A percentile compares a stretch with the other conserved stretches of the same genome.
phyloP scores from a whole-genome alignment of 176 grass and related monocot species.

The Lolium perenne region DNA sequence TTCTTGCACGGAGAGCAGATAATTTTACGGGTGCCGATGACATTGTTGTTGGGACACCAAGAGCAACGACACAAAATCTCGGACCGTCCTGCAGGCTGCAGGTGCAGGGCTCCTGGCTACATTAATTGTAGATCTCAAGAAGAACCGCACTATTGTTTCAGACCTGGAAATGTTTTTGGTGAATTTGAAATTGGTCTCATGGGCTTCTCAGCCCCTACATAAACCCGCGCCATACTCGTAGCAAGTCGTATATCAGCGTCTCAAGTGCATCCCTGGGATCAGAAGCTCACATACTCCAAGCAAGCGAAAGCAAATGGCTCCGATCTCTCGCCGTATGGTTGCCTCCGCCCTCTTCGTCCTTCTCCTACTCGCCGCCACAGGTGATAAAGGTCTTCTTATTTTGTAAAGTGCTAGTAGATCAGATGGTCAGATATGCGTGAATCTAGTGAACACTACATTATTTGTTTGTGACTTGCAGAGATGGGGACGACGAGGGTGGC shows the following conservation, averaged over 20 bases:
- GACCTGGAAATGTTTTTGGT: not conserved
- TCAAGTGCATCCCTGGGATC: not conserved
- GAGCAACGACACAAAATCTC: not conserved
- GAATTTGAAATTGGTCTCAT: not conserved
- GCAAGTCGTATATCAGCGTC: not conserved
- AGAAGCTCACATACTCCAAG: not conserved
- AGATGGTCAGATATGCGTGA: not conserved
- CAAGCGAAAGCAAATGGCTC: slow-evolving; percentile 21
- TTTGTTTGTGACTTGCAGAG: slow-evolving; percentile 35
- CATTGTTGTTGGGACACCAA: not conserved
- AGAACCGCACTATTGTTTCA: not conserved
- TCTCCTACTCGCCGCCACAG: slow-evolving; percentile 54
- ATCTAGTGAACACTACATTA: no score
- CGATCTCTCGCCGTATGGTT: slow-evolving; percentile 47
- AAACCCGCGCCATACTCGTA: not conserved
- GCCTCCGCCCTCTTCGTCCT: slow-evolving; percentile 46
- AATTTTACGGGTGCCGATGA: not conserved
- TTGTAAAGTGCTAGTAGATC: no score
- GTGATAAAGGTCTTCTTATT: slow-evolving; percentile 15
- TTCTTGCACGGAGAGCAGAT: not conserved
- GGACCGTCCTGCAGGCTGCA: not conserved
- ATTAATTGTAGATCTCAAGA: not conserved
- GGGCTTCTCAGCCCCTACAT: slow-evolving; percentile 29
- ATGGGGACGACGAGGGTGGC: slow-evolving; percentile 51
- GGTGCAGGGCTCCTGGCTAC: no score